Evolutionary conservation across 805 yeast species (phyloP).

Genomic region (Candida tibetensis): DNA sequence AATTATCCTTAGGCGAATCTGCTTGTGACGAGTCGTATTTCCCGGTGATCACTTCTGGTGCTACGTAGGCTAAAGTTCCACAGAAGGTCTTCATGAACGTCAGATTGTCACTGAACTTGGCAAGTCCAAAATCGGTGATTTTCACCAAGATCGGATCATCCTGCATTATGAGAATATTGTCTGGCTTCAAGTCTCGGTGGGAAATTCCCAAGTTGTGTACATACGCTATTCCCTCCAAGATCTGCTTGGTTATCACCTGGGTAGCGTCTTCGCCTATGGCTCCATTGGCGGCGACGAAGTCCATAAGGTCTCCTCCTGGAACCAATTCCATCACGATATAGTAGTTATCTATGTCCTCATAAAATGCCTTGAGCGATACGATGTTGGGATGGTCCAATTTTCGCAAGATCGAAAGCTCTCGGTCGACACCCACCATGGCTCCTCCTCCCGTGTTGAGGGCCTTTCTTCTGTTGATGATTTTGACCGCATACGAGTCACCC

Average conservation of each 20-base stretch:
- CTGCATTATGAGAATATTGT: constrained; percentile 83
- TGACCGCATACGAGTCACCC: constrained; percentile 86
- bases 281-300: constrained; percentile 90
- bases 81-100: constrained; percentile 94
- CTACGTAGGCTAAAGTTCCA: constrained; percentile 95
- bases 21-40: constrained; percentile 42
- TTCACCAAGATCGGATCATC: constrained; percentile 91
- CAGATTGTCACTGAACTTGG: constrained; percentile 81
- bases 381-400: constrained; percentile 81
- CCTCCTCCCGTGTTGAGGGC: constrained; percentile 65
- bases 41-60: constrained; percentile 83
- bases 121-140: constrained; percentile 94
- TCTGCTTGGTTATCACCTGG: constrained; percentile 80
- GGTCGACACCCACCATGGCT: constrained; percentile 69
- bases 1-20: constrained; percentile 35
- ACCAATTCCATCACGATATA: constrained; percentile 94
- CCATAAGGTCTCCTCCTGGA: constrained; percentile 97
- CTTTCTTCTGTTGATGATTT: constrained; percentile 80
- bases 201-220: constrained; percentile 89
- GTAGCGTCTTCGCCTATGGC: constrained; percentile 89
- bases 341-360: constrained; percentile 76
- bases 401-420: constrained; percentile 80
- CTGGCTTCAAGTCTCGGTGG: constrained; percentile 97
- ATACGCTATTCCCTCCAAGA: constrained; percentile 77
- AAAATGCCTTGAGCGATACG: constrained; percentile 77